Base-by-base conservation (phyloP, 192 early-diverging fungal species). In the Backusella morwellensis region DNA sequence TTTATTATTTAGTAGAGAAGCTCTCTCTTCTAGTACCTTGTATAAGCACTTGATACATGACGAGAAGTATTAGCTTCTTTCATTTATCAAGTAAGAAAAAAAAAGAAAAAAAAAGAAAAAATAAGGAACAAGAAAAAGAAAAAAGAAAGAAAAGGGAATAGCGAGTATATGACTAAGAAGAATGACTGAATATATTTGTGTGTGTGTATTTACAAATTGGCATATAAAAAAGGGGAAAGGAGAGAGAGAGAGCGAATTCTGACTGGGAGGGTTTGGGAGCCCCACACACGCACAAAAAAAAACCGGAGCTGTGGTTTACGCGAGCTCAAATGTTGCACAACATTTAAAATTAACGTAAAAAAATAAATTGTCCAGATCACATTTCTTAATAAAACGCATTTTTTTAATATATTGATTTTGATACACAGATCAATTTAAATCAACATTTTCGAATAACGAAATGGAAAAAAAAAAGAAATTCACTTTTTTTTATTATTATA, bases 51-150 rank as follows among this genome's bases (percentile, higher is more conserved):
- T 69, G 68, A 38, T 69, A 38, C 68, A 69, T 69, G 35, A n/a
- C n/a, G 35, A 36, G 54, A 21, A 59, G 23, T 68, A 32, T 34
- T 68, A 68, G 34, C 26, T n/a, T 68, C 36, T 35, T 26, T 41
- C 19, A 36, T 42, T 23, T 47, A 21, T 47, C 32, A 41, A 32
- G 35, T 44, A 40, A 69, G n/a, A 76, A 69, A 50, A 69, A 76
- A 76, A 36, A 11, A 70, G 14, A 26, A 26, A 23, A 72, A 72
- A 44, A 26, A 47, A 9, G 9, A 32, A 73, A 1, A 73, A 32
- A 32, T 32, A 17, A 47, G 34, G 29, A 26, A 47, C 11, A n/a
- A 32, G 56, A 1, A 73, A 34, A 73, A 8, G 36, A 36, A 56
- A 59, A 11, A 73, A 17, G 34, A 52, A 72, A 72, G 29, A 29